These are phyloP conservation scores for Epicoccum sorghinum DNA, from an alignment of 2,329 filamentous ascomycete species.

Conservation along the genomic window DNA sequence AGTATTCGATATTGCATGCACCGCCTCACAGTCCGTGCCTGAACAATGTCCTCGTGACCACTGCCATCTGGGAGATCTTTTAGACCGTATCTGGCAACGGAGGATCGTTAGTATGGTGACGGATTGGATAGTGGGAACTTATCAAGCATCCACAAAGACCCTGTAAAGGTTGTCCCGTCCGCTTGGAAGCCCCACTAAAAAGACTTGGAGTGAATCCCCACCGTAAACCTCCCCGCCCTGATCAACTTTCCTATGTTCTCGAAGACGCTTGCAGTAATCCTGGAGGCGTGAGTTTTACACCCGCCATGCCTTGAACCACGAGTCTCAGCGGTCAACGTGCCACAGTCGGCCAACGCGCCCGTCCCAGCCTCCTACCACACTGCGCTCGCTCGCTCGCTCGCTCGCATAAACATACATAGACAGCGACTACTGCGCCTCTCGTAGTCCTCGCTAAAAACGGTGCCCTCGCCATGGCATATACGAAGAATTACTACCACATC, in stretches of 20 bases:
- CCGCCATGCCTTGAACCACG: conserved; percentile 6
- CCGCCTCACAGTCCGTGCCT: too few species aligned
- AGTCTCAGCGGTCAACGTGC: conserved; percentile 2
- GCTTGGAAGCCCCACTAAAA: conserved; percentile 10
- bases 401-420: neutral
- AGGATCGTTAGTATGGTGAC: too few species aligned
- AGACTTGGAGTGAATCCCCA: conserved; percentile 6
- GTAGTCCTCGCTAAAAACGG: too few species aligned
- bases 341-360: neutral
- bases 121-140: neutral
- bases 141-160: conserved; percentile 1
- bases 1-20: neutral
- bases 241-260: neutral
- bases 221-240: conserved; percentile 3
- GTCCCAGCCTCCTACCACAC: too few species aligned
- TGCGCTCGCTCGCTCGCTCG: too few species aligned
- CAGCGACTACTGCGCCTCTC: too few species aligned
- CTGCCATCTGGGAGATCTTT: too few species aligned
- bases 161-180: conserved; percentile 4
- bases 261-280: neutral
- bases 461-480: conserved; percentile 26
- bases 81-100: too few species aligned
- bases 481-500: conserved; percentile 39
- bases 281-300: neutral
- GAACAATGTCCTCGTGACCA: too few species aligned